Evolutionary conservation across 768 basidiomycete species (phyloP).

Genomic region (Udeniomyces megalosporus): DNA sequence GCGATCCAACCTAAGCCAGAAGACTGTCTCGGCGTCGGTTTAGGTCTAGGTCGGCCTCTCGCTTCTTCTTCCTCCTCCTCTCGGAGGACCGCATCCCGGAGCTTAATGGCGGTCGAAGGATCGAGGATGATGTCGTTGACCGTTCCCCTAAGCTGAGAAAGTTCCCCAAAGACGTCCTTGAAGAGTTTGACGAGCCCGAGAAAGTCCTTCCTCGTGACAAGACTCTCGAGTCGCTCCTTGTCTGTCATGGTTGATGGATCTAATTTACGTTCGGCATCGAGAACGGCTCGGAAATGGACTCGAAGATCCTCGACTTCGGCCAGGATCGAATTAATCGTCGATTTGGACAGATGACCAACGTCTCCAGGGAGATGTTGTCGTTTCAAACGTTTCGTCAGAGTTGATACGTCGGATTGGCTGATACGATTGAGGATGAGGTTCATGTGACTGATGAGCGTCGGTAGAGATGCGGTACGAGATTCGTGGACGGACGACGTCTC

Average conservation of each 20-base stretch:
- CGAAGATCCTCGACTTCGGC: slow-evolving; percentile 56
- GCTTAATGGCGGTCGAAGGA: slow-evolving; percentile 51
- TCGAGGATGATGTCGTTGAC: slow-evolving; percentile 85
- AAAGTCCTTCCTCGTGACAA: slow-evolving; percentile 58
- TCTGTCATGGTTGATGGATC: slow-evolving; percentile 38
- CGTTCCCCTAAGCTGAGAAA: slow-evolving; percentile 61
- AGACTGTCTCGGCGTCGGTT: slow-evolving; percentile 22
- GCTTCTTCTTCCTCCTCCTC: slow-evolving; percentile 23
- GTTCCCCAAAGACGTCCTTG: slow-evolving; percentile 65
- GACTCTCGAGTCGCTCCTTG: slow-evolving; percentile 18
- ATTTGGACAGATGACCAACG: slow-evolving; percentile 66
- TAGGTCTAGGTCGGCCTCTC: slow-evolving; percentile 26
- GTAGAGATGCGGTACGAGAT: slow-evolving; percentile 23
- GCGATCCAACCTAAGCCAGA: slow-evolving; percentile 53
- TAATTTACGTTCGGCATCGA: slow-evolving; percentile 7
- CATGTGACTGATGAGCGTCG: slow-evolving; percentile 36
- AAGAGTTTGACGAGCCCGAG: slow-evolving; percentile 65
- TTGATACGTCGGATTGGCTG: slow-evolving; percentile 62
- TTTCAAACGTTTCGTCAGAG: slow-evolving; percentile 74
- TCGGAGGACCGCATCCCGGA: slow-evolving; percentile 30
- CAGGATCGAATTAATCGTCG: slow-evolving; percentile 58
- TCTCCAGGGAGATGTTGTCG: slow-evolving; percentile 78
- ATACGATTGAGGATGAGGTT: slow-evolving; percentile 47
- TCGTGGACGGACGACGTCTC: slow-evolving; percentile 2
- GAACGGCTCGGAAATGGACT: slow-evolving; percentile 43